Percentiles rank a stretch among this genome's conserved stretches.
Evolutionary conservation across 2,329 filamentous ascomycete genomes (phyloP).

Genomic region (Trichoderma polysporum): DNA sequence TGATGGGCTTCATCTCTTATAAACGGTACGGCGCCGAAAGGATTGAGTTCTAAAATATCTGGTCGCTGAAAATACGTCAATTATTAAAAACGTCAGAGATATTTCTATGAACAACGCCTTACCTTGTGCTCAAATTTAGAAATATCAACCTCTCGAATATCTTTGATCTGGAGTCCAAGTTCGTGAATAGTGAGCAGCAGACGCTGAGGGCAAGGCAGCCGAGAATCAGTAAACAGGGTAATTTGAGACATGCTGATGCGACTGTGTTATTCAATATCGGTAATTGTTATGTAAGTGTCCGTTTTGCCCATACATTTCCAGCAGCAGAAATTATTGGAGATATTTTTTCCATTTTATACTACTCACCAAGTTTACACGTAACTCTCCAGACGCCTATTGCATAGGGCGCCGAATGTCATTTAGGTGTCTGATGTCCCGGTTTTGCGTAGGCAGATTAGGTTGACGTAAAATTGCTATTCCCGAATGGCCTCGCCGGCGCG

Average conservation of each 20-base stretch:
- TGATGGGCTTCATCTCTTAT: background rate
- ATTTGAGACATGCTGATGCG: background rate
- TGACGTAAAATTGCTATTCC: conserved; percentile 7
- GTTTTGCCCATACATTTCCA: background rate
- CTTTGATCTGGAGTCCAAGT: background rate
- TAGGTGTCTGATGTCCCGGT: background rate
- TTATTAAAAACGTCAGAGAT: rapidly evolving
- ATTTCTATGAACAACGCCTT: too few relatives aligned
- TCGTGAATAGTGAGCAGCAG: background rate
- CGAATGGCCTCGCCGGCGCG: background rate
- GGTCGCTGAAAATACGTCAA: background rate
- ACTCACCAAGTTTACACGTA: background rate
- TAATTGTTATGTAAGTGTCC: background rate
- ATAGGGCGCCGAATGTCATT: background rate
- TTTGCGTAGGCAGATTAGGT: background rate
- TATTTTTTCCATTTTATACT: background rate
- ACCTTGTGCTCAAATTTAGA: conserved; percentile 1
- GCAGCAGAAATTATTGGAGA: background rate
- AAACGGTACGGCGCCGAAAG: background rate
- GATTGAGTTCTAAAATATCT: background rate
- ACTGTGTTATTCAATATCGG: too few relatives aligned
- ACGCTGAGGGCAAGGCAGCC: conserved; percentile 3
- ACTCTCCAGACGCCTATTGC: background rate
- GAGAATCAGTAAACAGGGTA: conserved; percentile 1
- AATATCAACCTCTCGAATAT: conserved; percentile 6